Percentiles rank a stretch among this genome's conserved stretches.
Evolutionary conservation across 2,329 filamentous ascomycete species (phyloP).

Genomic region (Ceratocystis cacaofunesta): DNA sequence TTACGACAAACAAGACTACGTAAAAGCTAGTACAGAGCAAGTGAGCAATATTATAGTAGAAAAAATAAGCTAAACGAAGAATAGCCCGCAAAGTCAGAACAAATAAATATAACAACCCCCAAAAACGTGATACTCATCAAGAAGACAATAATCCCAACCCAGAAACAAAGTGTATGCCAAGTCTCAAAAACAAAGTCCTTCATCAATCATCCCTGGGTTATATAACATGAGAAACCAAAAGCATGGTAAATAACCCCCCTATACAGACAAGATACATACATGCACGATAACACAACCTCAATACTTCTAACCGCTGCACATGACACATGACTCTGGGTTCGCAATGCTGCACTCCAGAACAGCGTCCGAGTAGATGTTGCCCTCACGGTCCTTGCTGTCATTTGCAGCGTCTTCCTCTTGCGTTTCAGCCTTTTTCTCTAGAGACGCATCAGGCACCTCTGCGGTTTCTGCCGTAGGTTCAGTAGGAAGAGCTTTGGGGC

Average conservation of each 20-base stretch:
- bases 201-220: not conserved
- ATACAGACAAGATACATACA: not conserved
- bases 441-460: constrained; percentile 44
- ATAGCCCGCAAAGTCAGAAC: not conserved
- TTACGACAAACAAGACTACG: too few relatives aligned
- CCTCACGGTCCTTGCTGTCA: constrained; percentile 60
- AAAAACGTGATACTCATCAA: not conserved
- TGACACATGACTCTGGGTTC: constrained; percentile 84
- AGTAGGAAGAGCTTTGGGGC: constrained; percentile 60
- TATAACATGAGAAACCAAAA: not conserved
- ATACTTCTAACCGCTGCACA: constrained; percentile 74
- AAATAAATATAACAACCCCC: not conserved
- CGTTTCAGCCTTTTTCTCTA: constrained; percentile 34
- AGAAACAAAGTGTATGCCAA: not conserved
- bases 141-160: not conserved
- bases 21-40: too few relatives aligned
- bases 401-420: constrained; percentile 62
- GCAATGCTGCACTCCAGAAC: constrained; percentile 92
- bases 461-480: constrained; percentile 54
- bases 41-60: too few relatives aligned
- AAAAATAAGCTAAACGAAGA: too few relatives aligned
- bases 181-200: not conserved
- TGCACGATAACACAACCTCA: not conserved
- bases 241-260: too few relatives aligned
- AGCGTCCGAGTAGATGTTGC: constrained; percentile 89